Conservation (phyloP, 139 green algal species). For the Chlamydomonas eustigma region DNA sequence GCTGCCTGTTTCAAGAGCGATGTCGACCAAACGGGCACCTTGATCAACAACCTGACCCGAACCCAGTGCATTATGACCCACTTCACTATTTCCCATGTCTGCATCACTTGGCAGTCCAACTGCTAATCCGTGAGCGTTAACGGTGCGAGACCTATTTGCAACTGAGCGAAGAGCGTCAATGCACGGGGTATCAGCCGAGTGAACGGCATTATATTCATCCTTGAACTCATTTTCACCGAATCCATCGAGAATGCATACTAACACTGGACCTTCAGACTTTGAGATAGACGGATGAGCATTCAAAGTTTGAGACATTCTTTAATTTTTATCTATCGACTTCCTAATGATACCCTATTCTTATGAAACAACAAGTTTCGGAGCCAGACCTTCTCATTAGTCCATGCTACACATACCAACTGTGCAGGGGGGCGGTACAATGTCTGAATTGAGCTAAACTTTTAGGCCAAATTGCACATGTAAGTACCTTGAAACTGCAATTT, state of each 20-base stretch:
- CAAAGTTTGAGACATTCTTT: slow-evolving; percentile 28
- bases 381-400: no score
- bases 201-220: slow-evolving; percentile 69
- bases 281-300: slow-evolving; percentile 58
- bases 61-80: slow-evolving; percentile 95
- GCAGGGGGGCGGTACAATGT: no score
- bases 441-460: no score
- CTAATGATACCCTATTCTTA: no score
- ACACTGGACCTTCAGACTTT: slow-evolving; percentile 58
- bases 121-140: slow-evolving; percentile 86
- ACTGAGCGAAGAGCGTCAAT: slow-evolving; percentile 63
- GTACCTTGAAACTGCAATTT: no score
- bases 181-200: slow-evolving; percentile 67
- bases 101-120: slow-evolving; percentile 88
- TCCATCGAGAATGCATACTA: slow-evolving; percentile 75
- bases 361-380: no score
- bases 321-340: no score
- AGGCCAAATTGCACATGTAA: no score
- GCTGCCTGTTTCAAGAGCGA: slow-evolving; percentile 70
- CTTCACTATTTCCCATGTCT: slow-evolving; percentile 92
- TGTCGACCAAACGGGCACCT: slow-evolving; percentile 88
- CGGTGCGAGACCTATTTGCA: slow-evolving; percentile 37
- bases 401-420: no score
- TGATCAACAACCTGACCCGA: slow-evolving; percentile 90
- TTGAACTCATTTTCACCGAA: slow-evolving; percentile 77